phyloP scores from a whole-genome alignment of 148 eudicot species.

The Silene latifolia region DNA sequence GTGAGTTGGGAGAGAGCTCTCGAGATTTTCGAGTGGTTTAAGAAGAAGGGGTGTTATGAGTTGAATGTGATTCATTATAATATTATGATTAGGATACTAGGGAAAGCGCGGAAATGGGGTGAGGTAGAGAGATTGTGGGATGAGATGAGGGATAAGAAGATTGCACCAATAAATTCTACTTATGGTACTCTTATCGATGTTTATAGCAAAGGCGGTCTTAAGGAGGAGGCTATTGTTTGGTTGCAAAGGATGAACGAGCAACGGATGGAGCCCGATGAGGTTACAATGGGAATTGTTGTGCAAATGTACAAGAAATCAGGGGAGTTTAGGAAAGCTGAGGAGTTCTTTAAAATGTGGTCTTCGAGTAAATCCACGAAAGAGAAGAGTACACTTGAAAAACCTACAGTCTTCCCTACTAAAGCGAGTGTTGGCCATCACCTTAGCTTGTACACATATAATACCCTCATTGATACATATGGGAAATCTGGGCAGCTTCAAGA shows the following conservation, averaged over 20 bases:
- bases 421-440: conserved; percentile 27
- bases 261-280: conserved; percentile 86
- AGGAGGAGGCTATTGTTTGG: conserved; percentile 60
- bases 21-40: conserved; percentile 92
- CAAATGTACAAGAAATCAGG: conserved; percentile 80
- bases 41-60: conserved; percentile 75
- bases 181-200: conserved; percentile 94
- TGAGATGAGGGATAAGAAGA: conserved; percentile 60
- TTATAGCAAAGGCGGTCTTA: conserved; percentile 75
- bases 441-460: conserved; percentile 74
- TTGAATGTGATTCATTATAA: conserved; percentile 93
- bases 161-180: conserved; percentile 64
- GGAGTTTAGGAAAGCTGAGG: conserved; percentile 74
- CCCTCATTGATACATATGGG: conserved; percentile 81
- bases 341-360: conserved; percentile 76
- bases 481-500: conserved; percentile 71
- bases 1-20: conserved; percentile 65
- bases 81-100: conserved; percentile 69
- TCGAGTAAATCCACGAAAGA: conserved; percentile 20
- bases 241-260: conserved; percentile 66
- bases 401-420: conserved; percentile 17
- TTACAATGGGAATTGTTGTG: conserved; percentile 74
- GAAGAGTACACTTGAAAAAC: conserved; percentile 15
- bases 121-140: conserved; percentile 61
- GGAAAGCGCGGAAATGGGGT: conserved; percentile 63